These are phyloP conservation scores for Cystofilobasidium macerans DNA, from an alignment of 768 basidiomycete species.

Conservation along the genomic window DNA sequence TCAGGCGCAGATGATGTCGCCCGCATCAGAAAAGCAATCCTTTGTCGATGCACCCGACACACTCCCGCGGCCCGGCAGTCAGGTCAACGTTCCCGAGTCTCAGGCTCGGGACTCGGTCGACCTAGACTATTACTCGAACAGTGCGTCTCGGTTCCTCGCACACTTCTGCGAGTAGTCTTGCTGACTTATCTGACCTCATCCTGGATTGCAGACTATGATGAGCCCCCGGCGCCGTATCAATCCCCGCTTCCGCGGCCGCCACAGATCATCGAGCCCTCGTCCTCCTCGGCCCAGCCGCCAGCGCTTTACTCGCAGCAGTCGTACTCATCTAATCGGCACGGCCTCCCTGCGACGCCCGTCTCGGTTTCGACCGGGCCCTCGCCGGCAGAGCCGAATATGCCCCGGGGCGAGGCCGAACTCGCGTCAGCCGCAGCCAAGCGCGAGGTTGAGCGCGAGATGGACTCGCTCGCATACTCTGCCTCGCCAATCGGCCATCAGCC, in stretches of 20 bases:
- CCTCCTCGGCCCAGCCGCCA: not conserved
- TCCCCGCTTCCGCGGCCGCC: slow-evolving; percentile 7
- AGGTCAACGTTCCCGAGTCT: not conserved
- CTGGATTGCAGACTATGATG: slow-evolving; percentile 2
- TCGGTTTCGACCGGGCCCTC: not conserved
- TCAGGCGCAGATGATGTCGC: not conserved
- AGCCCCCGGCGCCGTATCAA: not conserved
- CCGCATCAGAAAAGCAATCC: slow-evolving; percentile 4
- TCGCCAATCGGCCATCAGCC: not conserved
- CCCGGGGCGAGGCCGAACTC: slow-evolving; percentile 4
- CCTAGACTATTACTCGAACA: not conserved
- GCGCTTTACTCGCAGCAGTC: not conserved
- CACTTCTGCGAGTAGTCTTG: not conserved
- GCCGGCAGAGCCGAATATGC: not conserved
- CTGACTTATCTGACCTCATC: not conserved
- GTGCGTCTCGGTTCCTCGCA: not conserved
- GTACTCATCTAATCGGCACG: not conserved
- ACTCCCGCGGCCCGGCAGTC: not conserved
- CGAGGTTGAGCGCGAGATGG: slow-evolving; percentile 26
- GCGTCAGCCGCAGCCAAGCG: slow-evolving; percentile 18
- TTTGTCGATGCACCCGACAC: slow-evolving; percentile 13
- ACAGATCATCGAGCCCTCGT: slow-evolving; percentile 14
- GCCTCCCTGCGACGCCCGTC: not conserved
- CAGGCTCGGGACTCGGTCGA: not conserved
- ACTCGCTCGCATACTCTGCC: not conserved